Evolutionary conservation across 148 eudicot species (phyloP), one percentile per base, ranked within the genome.

Genomic region (Silene uniflora): DNA sequence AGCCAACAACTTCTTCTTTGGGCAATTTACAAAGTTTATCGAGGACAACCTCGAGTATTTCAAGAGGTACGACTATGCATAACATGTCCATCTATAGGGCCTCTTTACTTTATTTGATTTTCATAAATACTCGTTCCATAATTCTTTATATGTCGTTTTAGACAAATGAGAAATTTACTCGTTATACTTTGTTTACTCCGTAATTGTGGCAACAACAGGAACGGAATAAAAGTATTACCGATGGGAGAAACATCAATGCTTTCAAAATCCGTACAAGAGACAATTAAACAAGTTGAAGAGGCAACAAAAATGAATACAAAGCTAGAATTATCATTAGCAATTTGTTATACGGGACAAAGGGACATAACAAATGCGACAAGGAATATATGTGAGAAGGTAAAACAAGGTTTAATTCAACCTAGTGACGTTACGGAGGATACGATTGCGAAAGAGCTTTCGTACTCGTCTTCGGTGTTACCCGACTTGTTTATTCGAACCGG

Each of bases 401-500:
- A 49, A 11, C 10, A 47, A 22, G 73, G 73, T 47, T 0, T 49
- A 4, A 70, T 70, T 47, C 35, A 70, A 14, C 60, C 73, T 23
- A 5, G 16, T 0, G 35, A 70, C 8, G 18, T 70, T 14, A 52
- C 6, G 9, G 73, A 47, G 19, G 73, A 47, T 6, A 5, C 17
- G 19, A 47, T 70, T 9, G 18, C 23, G 32, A 47, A 23, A 1
- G 73, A 70, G 39, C 73, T 70, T 70, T 70, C 61, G 0, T 22
- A 23, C 21, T 32, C 73, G 3, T 47, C 35, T n/a, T 22, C 73
- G 16, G 21, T 39, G 3, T 0, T 14, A 1, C 73, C 73, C 0
- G 59, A 70, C 32, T 17, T 76, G n/a, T 60, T 69, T 27, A 69
- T 76, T 7, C 68, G 80, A 24, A 71, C 63, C 3, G 75, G 80